Conservation (phyloP, 2,329 filamentous ascomycete genomes). For the Stylonectria norvegica region DNA sequence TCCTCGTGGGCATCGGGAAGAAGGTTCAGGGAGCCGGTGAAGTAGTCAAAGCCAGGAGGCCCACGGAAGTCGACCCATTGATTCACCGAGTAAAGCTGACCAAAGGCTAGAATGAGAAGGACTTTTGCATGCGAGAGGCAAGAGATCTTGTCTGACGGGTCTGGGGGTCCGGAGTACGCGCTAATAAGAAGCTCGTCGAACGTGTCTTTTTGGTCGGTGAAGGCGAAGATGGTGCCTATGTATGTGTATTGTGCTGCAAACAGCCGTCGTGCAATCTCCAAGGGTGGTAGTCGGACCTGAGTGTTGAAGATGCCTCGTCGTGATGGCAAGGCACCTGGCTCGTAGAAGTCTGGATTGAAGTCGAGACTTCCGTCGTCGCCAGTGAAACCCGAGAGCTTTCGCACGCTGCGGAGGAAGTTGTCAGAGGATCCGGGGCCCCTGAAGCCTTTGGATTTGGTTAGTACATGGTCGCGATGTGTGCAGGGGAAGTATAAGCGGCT, state of each 20-base stretch:
- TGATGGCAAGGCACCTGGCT: conserved; percentile 33
- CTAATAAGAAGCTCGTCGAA: conserved; percentile 40
- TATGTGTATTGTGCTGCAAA: conserved; percentile 48
- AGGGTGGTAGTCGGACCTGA: conserved; percentile 7
- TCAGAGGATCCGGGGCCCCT: conserved; percentile 38
- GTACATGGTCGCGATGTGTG: neutral
- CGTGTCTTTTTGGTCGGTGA: conserved; percentile 41
- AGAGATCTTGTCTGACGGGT: conserved; percentile 42
- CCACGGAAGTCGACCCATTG: conserved; percentile 51
- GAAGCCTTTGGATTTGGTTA: conserved; percentile 22
- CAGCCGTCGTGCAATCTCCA: conserved; percentile 6
- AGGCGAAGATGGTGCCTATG: conserved; percentile 56
- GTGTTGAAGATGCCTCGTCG: conserved; percentile 23
- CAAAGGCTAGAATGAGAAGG: conserved; percentile 51
- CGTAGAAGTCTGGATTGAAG: conserved; percentile 31
- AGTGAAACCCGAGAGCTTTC: conserved; percentile 33
- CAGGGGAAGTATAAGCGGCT: too few species aligned
- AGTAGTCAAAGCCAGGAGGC: conserved; percentile 54
- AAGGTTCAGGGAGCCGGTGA: conserved; percentile 48
- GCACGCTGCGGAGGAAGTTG: conserved; percentile 36
- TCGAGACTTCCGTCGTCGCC: conserved; percentile 33
- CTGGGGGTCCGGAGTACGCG: conserved; percentile 41
- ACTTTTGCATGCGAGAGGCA: conserved; percentile 51
- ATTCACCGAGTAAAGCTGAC: conserved; percentile 56
- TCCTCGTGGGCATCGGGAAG: conserved; percentile 55